phyloP scores from a whole-genome alignment of 2,329 filamentous ascomycete genomes.

The Biscogniauxia sp. region DNA sequence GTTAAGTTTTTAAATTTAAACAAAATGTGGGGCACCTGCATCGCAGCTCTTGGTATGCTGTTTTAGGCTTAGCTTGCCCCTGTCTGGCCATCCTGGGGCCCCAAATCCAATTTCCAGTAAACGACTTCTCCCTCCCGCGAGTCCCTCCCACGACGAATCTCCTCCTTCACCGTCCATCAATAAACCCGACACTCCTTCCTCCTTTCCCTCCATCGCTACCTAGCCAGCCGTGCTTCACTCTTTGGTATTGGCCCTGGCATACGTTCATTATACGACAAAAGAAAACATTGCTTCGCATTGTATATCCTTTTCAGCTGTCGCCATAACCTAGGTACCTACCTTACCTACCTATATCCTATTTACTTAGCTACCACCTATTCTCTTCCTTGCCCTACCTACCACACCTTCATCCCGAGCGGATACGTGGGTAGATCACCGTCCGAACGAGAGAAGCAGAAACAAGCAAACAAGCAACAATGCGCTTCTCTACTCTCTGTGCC shows the following conservation, averaged over 20 bases:
- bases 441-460: too few relatives aligned
- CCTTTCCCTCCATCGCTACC: neutral
- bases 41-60: neutral
- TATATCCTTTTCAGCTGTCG: too few relatives aligned
- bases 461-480: slow-evolving; percentile 25
- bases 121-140: neutral
- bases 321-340: too few relatives aligned
- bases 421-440: too few relatives aligned
- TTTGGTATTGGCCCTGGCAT: neutral
- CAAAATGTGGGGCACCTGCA: neutral
- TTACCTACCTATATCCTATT: too few relatives aligned
- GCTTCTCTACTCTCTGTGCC: slow-evolving; percentile 37
- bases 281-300: neutral
- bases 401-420: too few relatives aligned
- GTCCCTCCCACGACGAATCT: too few relatives aligned
- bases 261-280: neutral
- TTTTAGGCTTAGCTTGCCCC: neutral
- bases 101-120: neutral
- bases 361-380: too few relatives aligned
- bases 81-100: neutral
- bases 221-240: slow-evolving; percentile 2
- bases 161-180: neutral
- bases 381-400: too few relatives aligned
- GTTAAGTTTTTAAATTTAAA: too few relatives aligned
- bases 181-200: neutral